phyloP scores from a whole-genome alignment of 1,284 basidiomycete species.

The Leccinum fallax region DNA sequence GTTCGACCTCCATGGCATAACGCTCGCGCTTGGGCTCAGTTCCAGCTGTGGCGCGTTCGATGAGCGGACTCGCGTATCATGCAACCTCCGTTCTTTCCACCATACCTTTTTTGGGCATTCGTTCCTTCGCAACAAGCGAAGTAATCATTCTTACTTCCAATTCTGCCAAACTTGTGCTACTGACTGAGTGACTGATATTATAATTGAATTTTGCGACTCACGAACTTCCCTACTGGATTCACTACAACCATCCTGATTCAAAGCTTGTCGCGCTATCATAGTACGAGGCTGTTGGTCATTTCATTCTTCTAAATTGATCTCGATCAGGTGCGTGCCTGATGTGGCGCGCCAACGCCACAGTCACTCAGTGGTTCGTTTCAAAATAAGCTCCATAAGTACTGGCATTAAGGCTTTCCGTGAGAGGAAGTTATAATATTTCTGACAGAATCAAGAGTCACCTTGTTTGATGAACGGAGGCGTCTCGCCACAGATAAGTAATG shows the following conservation, averaged over 20 bases:
- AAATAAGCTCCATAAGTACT: neutral
- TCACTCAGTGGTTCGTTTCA: conserved; percentile 22
- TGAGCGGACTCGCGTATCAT: conserved; percentile 5
- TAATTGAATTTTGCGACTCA: neutral
- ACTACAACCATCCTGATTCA: conserved; percentile 1
- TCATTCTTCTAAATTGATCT: neutral
- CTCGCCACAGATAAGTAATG: conserved; percentile 22
- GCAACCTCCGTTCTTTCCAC: neutral
- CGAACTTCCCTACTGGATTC: neutral
- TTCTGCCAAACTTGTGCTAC: neutral
- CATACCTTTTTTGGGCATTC: conserved; percentile 9
- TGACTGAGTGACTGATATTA: neutral
- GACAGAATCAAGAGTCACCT: conserved; percentile 5
- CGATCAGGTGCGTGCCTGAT: conserved; percentile 19
- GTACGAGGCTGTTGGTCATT: neutral
- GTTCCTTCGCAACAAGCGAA: neutral
- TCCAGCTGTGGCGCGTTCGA: conserved; percentile 2
- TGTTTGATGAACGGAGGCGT: conserved; percentile 15
- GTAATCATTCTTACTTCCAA: neutral
- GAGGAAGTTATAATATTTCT: conserved; percentile 7
- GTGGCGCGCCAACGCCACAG: conserved; percentile 5
- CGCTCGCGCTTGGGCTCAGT: conserved; percentile 4
- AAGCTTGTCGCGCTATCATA: neutral
- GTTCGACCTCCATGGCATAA: neutral
- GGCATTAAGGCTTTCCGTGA: neutral